Base-by-base conservation (phyloP, 768 basidiomycete genomes). In the Mycena alexandri region DNA sequence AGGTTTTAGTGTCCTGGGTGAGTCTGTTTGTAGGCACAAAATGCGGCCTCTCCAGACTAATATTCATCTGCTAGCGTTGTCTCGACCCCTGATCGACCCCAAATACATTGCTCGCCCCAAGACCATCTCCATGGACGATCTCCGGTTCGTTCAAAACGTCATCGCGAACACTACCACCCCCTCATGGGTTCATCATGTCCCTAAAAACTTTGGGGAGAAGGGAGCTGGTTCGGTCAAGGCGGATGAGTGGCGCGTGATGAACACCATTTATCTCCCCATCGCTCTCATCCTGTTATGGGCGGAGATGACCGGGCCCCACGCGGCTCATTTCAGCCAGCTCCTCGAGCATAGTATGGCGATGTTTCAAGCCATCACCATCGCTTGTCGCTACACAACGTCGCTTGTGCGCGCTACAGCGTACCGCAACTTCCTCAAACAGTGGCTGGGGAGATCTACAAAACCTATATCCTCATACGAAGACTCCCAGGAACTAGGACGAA, bases 141-240 rank as follows among this genome's bases (percentile, higher is more conserved):
- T 73, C 14, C 21, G 48, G 11, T 61, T 71, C 43, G 67, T 79
- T 41, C 74, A 71, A 41, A 5, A 58, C 2, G 76, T 78, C 17
- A 76, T 77, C 33, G 54, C 67, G 33, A 41, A 68, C 0, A 74
- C 75, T 3, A 48, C 21, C 14, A 63, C 59, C 9, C 79, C 77
- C n/a, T 57, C 72, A 1, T 78, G 76, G 76, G 24, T 78, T 2
- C 51, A 68, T 61, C 69, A 72, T 11, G 74, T 78, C 7, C 79
- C 79, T 5, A 22, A 46, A 14, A 72, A 79, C 43, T 79, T 70
- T 59, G 76, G 78, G 11, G 70, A 74, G 6, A 54, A 58, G 5
- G 62, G 38, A 10, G 78, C 79, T 7, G 79, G 82, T 3, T 75
- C 69, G 0, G 57, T 83, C 46, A 83, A 83, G 57, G 79, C 79